Evolutionary conservation across 2,329 filamentous ascomycete genomes (phyloP).

Genomic region (Sporothrix sp.): DNA sequence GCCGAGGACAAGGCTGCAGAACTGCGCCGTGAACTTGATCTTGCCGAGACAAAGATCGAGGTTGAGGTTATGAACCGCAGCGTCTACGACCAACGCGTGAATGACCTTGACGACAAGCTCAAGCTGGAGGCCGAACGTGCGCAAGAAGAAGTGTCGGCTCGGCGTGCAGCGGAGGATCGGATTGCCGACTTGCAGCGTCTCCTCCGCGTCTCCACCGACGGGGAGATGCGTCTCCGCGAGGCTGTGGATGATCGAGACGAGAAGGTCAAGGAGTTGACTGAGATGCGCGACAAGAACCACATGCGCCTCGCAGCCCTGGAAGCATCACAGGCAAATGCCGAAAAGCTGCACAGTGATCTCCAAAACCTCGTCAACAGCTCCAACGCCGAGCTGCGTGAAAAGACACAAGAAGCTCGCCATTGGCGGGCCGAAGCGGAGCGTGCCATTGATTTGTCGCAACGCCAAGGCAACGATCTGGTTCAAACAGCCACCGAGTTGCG

Average conservation of each 20-base stretch:
- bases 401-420: conserved; percentile 48
- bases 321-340: conserved; percentile 50
- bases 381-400: conserved; percentile 46
- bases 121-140: conserved; percentile 52
- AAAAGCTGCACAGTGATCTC: conserved; percentile 45
- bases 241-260: conserved; percentile 60
- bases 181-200: conserved; percentile 63
- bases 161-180: conserved; percentile 61
- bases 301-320: conserved; percentile 60
- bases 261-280: conserved; percentile 51
- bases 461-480: conserved; percentile 39
- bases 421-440: conserved; percentile 55
- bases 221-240: conserved; percentile 58
- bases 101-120: conserved; percentile 60
- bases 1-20: conserved; percentile 46
- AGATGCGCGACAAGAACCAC: conserved; percentile 41
- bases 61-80: conserved; percentile 53
- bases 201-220: conserved; percentile 59
- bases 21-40: conserved; percentile 43
- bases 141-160: conserved; percentile 53
- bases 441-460: conserved; percentile 41
- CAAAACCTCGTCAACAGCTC: conserved; percentile 44
- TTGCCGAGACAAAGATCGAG: conserved; percentile 49
- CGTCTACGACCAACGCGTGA: conserved; percentile 49
- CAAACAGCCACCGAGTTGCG: conserved; percentile 53